phyloP scores from a whole-genome alignment of 306 rosid species.

The Glycine latifolia region DNA sequence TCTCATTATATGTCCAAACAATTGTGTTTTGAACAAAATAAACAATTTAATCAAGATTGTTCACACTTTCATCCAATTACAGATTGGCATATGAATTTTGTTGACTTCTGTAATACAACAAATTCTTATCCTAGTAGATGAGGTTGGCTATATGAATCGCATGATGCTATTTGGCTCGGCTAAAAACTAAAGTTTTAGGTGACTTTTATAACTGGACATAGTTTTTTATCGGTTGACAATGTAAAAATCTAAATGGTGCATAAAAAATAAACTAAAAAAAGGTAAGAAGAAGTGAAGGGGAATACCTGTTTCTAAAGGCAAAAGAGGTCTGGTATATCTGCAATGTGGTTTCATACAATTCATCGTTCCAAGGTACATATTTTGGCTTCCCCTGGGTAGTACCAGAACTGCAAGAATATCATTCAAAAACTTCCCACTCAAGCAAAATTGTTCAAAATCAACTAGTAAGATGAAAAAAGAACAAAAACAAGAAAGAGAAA shows the following conservation, averaged over 20 bases:
- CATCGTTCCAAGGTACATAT: conserved; percentile 89
- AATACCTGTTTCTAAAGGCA: conserved; percentile 87
- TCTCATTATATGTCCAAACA: no score
- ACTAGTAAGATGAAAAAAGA: background rate
- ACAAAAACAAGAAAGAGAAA: background rate
- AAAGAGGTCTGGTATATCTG: conserved; percentile 86
- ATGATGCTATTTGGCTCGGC: no score
- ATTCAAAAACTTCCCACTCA: conserved; percentile 5
- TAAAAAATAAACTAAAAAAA: no score
- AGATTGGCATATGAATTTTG: background rate
- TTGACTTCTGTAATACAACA: background rate
- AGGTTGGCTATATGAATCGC: no score
- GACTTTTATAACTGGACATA: no score
- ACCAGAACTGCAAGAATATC: conserved; percentile 82
- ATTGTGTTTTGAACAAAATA: background rate
- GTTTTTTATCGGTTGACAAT: background rate
- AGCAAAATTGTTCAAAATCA: background rate
- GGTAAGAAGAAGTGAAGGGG: background rate
- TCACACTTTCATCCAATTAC: background rate
- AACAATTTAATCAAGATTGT: background rate
- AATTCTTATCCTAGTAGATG: no score
- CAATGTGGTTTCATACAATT: conserved; percentile 79
- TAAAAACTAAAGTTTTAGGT: no score
- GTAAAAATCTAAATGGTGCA: background rate
- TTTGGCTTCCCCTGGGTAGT: conserved; percentile 96